Base-by-base conservation (phyloP, 129 eudicot species). In the Flaveria ramosissima region DNA sequence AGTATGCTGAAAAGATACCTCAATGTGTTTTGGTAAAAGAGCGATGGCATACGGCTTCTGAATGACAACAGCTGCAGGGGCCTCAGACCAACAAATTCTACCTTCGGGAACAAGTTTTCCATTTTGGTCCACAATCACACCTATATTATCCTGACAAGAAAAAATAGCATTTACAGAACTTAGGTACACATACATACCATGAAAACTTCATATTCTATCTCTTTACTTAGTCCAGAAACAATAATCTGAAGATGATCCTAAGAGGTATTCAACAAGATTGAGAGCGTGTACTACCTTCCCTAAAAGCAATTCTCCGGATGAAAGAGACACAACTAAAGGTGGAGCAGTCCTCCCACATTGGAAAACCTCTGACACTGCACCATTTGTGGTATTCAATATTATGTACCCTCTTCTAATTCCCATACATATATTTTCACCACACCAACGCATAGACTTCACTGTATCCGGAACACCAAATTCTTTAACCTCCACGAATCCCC, bases 401-500 rank as follows among this genome's bases (percentile, higher is more conserved):
- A 84, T 82, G 59, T 95, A 95, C 69, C 92, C 97, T 83, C 86
- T 91, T 78, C 74, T 86, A 66, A 91, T 81, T 20, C 99, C 99
- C 77, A 95, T 56, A 80, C 99, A 95, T 77, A 95, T 86, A 62
- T 95, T 91, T 63, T 95, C 99, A 39, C 99, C 99, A 86, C 97
- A 91, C 99, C 99, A 95, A 70, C 92, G 79, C 92, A 91, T 84
- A 30, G 99, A 95, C 81, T 89, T 95, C 46, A 95, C 97, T 11
- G 84, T 74, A 81, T 95, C 99, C 13, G 99, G 99, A 75, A 95
- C 91, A 45, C 97, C 89, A 81, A 78, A 95, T 61, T 95, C 99
- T 83, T 89, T 95, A 75, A 95, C 97, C 85, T 95, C 99, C 61
- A 91, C 99, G 50, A 95, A 95, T 17, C 99, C 99, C 71, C 96